A percentile compares a stretch with the other conserved stretches of the same genome.
Conservation (phyloP, 495 filamentous ascomycete species). For the Neurospora sp. region DNA sequence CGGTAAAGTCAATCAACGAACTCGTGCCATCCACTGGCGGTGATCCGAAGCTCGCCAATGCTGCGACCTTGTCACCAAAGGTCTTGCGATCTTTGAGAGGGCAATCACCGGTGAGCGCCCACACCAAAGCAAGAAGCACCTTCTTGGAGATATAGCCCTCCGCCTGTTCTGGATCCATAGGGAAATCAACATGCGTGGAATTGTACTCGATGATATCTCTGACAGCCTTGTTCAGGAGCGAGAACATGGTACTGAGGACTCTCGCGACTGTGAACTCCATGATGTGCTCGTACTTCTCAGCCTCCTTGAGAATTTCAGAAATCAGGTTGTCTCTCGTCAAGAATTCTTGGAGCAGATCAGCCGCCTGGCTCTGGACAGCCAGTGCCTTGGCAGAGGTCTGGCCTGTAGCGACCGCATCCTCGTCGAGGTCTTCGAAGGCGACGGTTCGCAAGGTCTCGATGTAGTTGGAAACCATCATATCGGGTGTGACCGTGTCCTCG, state of each 20-base stretch:
- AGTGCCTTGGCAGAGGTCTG: slow-evolving; percentile 67
- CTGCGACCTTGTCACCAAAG: slow-evolving; percentile 75
- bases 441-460: slow-evolving; percentile 70
- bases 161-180: slow-evolving; percentile 76
- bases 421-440: slow-evolving; percentile 87
- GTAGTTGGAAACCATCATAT: slow-evolving; percentile 90
- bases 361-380: slow-evolving; percentile 63
- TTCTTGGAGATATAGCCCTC: slow-evolving; percentile 89
- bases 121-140: slow-evolving; percentile 78
- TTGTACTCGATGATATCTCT: slow-evolving; percentile 93
- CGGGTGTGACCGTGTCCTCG: slow-evolving; percentile 84
- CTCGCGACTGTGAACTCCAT: slow-evolving; percentile 94
- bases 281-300: slow-evolving; percentile 77
- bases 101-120: slow-evolving; percentile 93
- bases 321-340: slow-evolving; percentile 72
- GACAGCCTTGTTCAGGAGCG: slow-evolving; percentile 85
- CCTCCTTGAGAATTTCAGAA: slow-evolving; percentile 60
- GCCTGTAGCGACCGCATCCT: slow-evolving; percentile 75
- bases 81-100: slow-evolving; percentile 75
- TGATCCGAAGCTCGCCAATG: slow-evolving; percentile 71
- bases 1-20: slow-evolving; percentile 92
- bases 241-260: slow-evolving; percentile 87
- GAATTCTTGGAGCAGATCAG: slow-evolving; percentile 63
- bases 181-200: slow-evolving; percentile 84
- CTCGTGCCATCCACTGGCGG: slow-evolving; percentile 62